phyloP scores from a whole-genome alignment of 2,329 filamentous ascomycete genomes.

The Dothidotthia symphoricarpi region DNA sequence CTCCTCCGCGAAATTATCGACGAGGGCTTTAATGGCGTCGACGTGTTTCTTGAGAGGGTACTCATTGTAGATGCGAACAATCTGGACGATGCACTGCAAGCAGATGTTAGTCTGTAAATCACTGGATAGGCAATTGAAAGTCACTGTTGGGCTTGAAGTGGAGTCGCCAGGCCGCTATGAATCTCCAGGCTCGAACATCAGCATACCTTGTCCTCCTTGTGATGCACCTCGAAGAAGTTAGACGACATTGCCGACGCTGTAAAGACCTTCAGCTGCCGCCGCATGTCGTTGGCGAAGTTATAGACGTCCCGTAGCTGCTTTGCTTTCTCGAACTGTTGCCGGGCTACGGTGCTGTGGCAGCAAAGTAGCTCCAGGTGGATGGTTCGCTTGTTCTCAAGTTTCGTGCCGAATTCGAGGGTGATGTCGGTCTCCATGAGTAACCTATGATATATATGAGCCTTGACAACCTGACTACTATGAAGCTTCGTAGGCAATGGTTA shows the following conservation, averaged over 20 bases:
- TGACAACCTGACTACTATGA: no score
- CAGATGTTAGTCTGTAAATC: neutral
- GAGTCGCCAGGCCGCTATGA: no score
- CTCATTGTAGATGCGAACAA: neutral
- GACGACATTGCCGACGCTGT: no score
- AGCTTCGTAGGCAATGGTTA: no score
- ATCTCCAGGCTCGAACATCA: no score
- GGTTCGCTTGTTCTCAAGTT: slow-evolving; percentile 3
- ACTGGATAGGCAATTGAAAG: no score
- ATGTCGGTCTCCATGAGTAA: slow-evolving; percentile 12
- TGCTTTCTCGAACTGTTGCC: slow-evolving; percentile 2
- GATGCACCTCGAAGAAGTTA: no score
- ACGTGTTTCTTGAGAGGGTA: slow-evolving; percentile 3
- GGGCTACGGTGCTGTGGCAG: slow-evolving; percentile 10
- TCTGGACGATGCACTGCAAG: neutral
- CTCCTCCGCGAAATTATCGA: slow-evolving; percentile 2
- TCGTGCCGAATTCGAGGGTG: slow-evolving; percentile 13
- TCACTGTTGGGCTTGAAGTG: no score
- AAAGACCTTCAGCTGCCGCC: no score
- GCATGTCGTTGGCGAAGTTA: no score
- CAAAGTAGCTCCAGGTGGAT: slow-evolving; percentile 15
- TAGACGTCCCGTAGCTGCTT: slow-evolving; percentile 2
- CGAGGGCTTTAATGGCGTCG: neutral
- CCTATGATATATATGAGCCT: no score
- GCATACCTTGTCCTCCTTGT: no score